Conservation (phyloP, 805 yeast species). For the Sugiyamaella floridensis region DNA sequence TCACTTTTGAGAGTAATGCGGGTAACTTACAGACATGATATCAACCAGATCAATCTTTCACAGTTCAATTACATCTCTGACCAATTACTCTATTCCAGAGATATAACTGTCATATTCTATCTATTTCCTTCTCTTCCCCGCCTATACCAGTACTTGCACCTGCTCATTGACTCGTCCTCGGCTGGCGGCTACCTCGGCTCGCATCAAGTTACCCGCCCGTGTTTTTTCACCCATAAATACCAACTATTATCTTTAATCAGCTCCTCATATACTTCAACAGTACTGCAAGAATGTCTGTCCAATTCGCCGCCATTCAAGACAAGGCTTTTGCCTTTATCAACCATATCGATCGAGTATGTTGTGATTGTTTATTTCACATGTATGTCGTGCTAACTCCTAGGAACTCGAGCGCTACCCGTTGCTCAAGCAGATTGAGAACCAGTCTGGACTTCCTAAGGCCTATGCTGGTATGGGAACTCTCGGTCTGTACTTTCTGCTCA, state of each 20-base stretch:
- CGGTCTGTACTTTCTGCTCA: slow-evolving; percentile 62
- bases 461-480: slow-evolving; percentile 67
- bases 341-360: slow-evolving; percentile 24
- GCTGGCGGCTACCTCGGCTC: neutral
- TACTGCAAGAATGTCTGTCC: slow-evolving; percentile 7
- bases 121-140: slow-evolving; percentile 10
- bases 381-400: slow-evolving; percentile 2
- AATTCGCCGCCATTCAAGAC: slow-evolving; percentile 18
- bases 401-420: slow-evolving; percentile 31
- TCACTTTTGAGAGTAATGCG: too few relatives aligned
- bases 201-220: neutral
- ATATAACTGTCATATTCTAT: neutral
- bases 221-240: slow-evolving; percentile 27
- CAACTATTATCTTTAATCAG: slow-evolving; percentile 12
- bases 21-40: too few relatives aligned
- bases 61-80: too few relatives aligned
- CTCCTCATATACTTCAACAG: neutral
- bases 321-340: slow-evolving; percentile 23
- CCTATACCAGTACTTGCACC: neutral
- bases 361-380: neutral
- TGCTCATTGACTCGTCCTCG: neutral
- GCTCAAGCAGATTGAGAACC: slow-evolving; percentile 29
- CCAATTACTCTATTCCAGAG: neutral
- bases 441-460: slow-evolving; percentile 58
- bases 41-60: too few relatives aligned